Conservation (phyloP, 148 eudicot genomes). For the Rhododendron vialii region DNA sequence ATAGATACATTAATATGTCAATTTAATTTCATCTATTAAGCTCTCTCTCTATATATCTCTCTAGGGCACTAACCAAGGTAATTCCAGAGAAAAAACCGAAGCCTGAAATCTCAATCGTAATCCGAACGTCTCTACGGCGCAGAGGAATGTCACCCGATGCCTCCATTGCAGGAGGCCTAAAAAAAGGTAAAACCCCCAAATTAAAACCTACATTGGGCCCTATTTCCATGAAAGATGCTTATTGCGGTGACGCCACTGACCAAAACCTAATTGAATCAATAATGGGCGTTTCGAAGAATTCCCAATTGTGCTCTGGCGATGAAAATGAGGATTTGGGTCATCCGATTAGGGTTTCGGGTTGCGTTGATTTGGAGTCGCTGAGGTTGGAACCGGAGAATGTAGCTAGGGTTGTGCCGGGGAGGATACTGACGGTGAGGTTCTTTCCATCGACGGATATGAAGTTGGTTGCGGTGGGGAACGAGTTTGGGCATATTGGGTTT, state of each 20-base stretch:
- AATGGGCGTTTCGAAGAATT: constrained; percentile 14
- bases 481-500: too few relatives aligned
- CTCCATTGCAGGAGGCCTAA: too few relatives aligned
- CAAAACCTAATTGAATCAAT: constrained; percentile 36
- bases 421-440: constrained; percentile 45
- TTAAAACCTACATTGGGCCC: constrained; percentile 23
- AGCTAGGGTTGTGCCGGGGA: constrained; percentile 74
- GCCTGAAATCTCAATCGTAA: background rate
- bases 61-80: background rate
- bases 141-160: background rate
- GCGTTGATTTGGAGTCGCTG: constrained; percentile 30
- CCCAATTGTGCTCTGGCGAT: background rate
- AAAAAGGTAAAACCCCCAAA: constrained; percentile 6
- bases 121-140: background rate
- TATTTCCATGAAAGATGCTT: constrained; percentile 47
- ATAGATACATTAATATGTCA: background rate
- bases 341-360: constrained; percentile 22
- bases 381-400: constrained; percentile 36
- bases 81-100: too few relatives aligned
- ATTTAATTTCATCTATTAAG: background rate
- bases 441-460: constrained; percentile 52
- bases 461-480: too few relatives aligned
- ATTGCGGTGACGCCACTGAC: constrained; percentile 32
- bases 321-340: background rate
- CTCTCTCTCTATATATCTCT: background rate